Base-by-base conservation (phyloP, 768 basidiomycete genomes). In the Tylopilus balloui region DNA sequence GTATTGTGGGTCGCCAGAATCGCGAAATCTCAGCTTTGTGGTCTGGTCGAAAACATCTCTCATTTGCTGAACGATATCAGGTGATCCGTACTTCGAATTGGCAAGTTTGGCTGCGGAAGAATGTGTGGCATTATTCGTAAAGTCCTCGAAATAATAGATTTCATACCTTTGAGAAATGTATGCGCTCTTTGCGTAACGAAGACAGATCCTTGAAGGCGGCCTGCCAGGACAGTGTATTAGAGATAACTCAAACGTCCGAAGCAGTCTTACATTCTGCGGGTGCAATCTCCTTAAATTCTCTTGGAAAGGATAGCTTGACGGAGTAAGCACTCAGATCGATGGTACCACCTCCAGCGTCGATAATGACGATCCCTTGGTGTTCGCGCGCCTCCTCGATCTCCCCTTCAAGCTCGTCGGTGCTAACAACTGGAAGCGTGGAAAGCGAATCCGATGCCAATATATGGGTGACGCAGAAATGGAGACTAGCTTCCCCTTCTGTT, bases 1-100 rank as follows among this genome's bases (percentile, higher is more conserved):
- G 46, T 68, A 75, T 20, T 65, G 69, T 2, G 71, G 59, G 14
- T 69, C 66, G 2, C 52, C 47, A 1, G 55, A 58, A 19, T 60
- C 61, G 6, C 65, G 76, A 50, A 75, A 78, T 17, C 69, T 73
- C 3, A 69, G 53, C 42, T 73, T 75, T 7, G 70, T 65, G 0
- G 58, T 56, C 24, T 60, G 53, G 35, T 73, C 68, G 29, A 75
- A 74, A 2, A 48, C 17, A 0, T 66, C 56, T 2, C 61, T 42
- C 59, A 73, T 70, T 8, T 57, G 46, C 6, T 58, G 38, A 5
- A 75, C 45, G 20, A 70, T 60, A 12, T 68, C 62, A 1, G 56
- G n/a, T n/a, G 58, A 47, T 0, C 59, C 63, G 29, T 53, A 70
- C 24, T 21, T 31, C 0, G 71, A 69, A 10, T 55, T 53, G 10